Conservation (phyloP, 805 yeast genomes). For the Grigorovia transvaalensis region DNA sequence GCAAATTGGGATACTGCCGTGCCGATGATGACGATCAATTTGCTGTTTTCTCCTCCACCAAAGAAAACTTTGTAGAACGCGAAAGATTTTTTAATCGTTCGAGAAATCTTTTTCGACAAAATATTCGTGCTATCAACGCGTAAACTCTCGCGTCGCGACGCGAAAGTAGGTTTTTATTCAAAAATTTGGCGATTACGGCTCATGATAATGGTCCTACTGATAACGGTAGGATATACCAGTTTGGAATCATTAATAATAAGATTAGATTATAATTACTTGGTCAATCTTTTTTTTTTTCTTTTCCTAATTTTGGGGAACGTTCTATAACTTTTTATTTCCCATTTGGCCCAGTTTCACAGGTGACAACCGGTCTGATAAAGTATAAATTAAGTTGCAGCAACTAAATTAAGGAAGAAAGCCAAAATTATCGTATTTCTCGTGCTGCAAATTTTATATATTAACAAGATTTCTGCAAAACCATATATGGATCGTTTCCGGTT, state of each 20-base stretch:
- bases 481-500: background rate
- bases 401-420: background rate
- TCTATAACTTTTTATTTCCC: background rate
- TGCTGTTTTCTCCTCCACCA: background rate
- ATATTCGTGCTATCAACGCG: background rate
- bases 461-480: background rate
- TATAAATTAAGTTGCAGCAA: background rate
- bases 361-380: background rate
- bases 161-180: background rate
- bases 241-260: background rate
- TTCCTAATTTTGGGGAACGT: background rate
- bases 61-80: background rate
- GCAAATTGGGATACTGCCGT: too few species aligned
- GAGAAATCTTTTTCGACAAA: background rate
- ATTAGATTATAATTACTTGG: background rate
- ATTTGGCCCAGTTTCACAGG: background rate
- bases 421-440: background rate
- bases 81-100: background rate
- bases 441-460: background rate
- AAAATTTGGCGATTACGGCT: too few species aligned
- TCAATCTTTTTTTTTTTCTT: too few species aligned
- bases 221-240: too few species aligned
- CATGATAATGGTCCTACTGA: too few species aligned
- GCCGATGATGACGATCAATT: conserved; percentile 4
- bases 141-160: background rate